Conservation (phyloP, 2,329 filamentous ascomycete genomes). For the Fusarium tricinctum region DNA sequence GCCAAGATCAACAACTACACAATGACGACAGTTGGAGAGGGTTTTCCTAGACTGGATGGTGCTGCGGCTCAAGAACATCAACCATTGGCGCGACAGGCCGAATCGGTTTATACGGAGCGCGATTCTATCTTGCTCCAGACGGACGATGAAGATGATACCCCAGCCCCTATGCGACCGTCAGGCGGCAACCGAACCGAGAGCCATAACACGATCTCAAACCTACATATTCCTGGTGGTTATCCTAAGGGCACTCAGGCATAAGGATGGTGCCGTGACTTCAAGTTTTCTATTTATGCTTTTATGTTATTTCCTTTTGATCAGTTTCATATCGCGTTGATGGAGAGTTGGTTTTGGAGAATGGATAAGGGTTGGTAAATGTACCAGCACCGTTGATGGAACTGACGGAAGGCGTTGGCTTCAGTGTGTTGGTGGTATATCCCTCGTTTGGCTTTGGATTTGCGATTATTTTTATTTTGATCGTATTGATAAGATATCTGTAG, state of each 20-base stretch:
- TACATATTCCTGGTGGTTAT: constrained; percentile 79
- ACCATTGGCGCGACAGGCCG: constrained; percentile 21
- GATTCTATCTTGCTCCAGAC: constrained; percentile 42
- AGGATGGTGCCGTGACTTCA: constrained; percentile 53
- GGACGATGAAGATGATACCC: constrained; percentile 46
- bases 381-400: constrained; percentile 1
- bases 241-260: constrained; percentile 64
- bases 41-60: constrained; percentile 44
- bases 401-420: constrained; percentile 44
- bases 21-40: constrained; percentile 41
- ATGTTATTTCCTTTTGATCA: constrained; percentile 25
- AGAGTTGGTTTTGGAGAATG: constrained; percentile 23
- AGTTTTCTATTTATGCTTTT: constrained; percentile 24
- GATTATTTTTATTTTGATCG: constrained; percentile 4
- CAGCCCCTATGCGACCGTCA: constrained; percentile 45
- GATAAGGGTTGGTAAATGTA: constrained; percentile 7
- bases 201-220: constrained; percentile 70
- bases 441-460: constrained; percentile 39
- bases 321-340: constrained; percentile 19
- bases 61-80: constrained; percentile 16
- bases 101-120: constrained; percentile 41
- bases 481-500: constrained; percentile 10
- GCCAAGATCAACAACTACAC: constrained; percentile 35
- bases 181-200: constrained; percentile 57
- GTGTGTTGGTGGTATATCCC: constrained; percentile 34